Evolutionary conservation across 371 early-diverging fungal genomes (phyloP), one percentile per base, ranked within the genome.

Genomic region (Lichtheimia ornata): DNA sequence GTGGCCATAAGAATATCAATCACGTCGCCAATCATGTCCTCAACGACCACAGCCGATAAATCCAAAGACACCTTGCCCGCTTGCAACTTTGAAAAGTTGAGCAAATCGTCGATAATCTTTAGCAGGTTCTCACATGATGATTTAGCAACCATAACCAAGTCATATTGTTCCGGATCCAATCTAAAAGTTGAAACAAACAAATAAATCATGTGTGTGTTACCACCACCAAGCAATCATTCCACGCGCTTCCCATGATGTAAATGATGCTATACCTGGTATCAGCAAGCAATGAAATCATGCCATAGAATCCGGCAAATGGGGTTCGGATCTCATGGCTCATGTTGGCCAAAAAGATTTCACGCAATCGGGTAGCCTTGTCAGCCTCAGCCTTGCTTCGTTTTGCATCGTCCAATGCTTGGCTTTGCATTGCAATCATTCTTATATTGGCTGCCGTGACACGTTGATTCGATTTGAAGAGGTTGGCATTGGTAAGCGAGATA

Each of bases 81-180:
- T 62, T 87, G 84, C 25, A 87, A 61, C 22, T 86, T 87, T 57
- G 84, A 84, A 56, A 87, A 86, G 65, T 87, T 85, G 20, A 87
- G 60, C n/a, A 87, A 61, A 61, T 86, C 87, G 50, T 86, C 85
- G 56, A 86, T 86, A 27, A 86, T 84, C 22, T 81, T 74, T 25
- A 85, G 66, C 18, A 86, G 43, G 56, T 82, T 82, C 65, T 84
- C 83, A 44, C 84, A 85, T 0, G 81, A 82, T 2, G 77, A 81
- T 53, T 84, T 84, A 12, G 86, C 84, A 43, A 81, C 83, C 53
- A 74, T 82, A 30, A 83, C 84, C 62, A 84, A 68, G 50, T 87
- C 87, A 42, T 73, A 71, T 35, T 87, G 87, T 30, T 87, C 85
- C 14, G 70, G 54, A 22, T 83, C 75, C 28, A 85, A 57, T 14